These are phyloP conservation scores for Verticillium nonalfalfae DNA, from an alignment of 2,329 filamentous ascomycete genomes.

Conservation along the genomic window DNA sequence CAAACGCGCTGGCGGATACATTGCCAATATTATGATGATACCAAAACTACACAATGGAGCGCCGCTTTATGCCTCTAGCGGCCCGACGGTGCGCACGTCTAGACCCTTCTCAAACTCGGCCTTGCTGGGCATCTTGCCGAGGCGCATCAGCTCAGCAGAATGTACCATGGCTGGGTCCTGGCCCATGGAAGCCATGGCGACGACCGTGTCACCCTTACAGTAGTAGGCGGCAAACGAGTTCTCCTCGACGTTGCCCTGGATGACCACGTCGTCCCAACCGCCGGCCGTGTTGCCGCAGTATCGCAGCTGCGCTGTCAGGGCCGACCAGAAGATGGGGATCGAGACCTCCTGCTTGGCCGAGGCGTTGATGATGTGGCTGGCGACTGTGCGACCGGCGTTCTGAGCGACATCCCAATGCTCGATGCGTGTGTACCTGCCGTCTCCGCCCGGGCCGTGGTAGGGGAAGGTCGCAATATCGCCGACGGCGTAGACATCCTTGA, in stretches of 20 bases:
- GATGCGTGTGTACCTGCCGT: conserved; percentile 69
- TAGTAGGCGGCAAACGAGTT: conserved; percentile 88
- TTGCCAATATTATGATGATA: not conserved
- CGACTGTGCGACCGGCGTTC: conserved; percentile 78
- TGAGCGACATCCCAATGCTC: conserved; percentile 99
- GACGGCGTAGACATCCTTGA: conserved; percentile 83
- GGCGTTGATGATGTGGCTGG: conserved; percentile 67
- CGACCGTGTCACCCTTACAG: conserved; percentile 74
- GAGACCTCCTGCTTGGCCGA: conserved; percentile 60
- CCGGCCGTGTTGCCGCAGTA: conserved; percentile 83
- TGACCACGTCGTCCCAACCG: conserved; percentile 80
- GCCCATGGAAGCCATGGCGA: conserved; percentile 87
- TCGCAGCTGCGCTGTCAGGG: conserved; percentile 78
- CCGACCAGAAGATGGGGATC: conserved; percentile 96
- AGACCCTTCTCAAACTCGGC: conserved; percentile 61
- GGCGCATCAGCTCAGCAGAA: conserved; percentile 76
- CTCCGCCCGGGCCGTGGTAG: conserved; percentile 82
- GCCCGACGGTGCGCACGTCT: conserved; percentile 39
- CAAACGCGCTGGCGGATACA: not conserved
- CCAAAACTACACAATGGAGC: not conserved
- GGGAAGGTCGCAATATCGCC: conserved; percentile 95
- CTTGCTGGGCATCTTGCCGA: conserved; percentile 78
- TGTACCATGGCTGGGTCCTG: conserved; percentile 83
- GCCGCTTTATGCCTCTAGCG: conserved; percentile 19
- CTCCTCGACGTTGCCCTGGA: conserved; percentile 71